phyloP scores from a whole-genome alignment of 2,329 filamentous ascomycete species.

The Shiraia bambusicola region DNA sequence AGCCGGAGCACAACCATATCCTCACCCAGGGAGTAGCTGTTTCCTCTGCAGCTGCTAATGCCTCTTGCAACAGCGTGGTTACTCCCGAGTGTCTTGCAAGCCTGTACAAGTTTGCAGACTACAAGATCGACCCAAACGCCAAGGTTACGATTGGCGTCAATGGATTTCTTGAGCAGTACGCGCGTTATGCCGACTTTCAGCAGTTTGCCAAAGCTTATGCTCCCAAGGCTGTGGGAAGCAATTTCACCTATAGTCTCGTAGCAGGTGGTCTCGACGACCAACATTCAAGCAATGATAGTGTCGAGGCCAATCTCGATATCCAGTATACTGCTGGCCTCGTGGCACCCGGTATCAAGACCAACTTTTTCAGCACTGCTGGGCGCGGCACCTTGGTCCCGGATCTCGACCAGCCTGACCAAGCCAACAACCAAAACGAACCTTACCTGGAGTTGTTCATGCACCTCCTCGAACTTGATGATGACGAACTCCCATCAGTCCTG shows the following conservation, averaged over 20 bases:
- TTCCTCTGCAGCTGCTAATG: constrained; percentile 28
- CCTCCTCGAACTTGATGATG: constrained; percentile 34
- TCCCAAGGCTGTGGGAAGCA: constrained; percentile 45
- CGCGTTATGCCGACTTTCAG: constrained; percentile 50
- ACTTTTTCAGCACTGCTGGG: constrained; percentile 52
- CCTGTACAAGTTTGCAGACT: constrained; percentile 48
- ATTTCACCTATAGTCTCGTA: constrained; percentile 48
- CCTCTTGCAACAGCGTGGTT: constrained; percentile 47
- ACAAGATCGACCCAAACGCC: constrained; percentile 43
- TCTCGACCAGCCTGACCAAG: constrained; percentile 47
- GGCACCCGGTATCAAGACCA: constrained; percentile 45
- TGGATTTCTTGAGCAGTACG: constrained; percentile 53
- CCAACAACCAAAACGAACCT: constrained; percentile 52
- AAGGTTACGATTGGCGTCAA: constrained; percentile 47
- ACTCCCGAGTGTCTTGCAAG: constrained; percentile 52
- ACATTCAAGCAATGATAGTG: constrained; percentile 42
- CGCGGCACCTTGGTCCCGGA: constrained; percentile 51
- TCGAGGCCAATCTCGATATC: constrained; percentile 54
- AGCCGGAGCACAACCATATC: constrained; percentile 45
- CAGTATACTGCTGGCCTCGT: constrained; percentile 52
- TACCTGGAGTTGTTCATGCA: constrained; percentile 46
- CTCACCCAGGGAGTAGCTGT: constrained; percentile 30
- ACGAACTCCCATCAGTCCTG: constrained; percentile 41
- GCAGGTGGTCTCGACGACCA: constrained; percentile 42
- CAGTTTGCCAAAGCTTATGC: constrained; percentile 45